A percentile compares a stretch with the other conserved stretches of the same genome.
Evolutionary conservation across 1,284 basidiomycete genomes (phyloP).

Genomic region (Irpex rosettiformis): DNA sequence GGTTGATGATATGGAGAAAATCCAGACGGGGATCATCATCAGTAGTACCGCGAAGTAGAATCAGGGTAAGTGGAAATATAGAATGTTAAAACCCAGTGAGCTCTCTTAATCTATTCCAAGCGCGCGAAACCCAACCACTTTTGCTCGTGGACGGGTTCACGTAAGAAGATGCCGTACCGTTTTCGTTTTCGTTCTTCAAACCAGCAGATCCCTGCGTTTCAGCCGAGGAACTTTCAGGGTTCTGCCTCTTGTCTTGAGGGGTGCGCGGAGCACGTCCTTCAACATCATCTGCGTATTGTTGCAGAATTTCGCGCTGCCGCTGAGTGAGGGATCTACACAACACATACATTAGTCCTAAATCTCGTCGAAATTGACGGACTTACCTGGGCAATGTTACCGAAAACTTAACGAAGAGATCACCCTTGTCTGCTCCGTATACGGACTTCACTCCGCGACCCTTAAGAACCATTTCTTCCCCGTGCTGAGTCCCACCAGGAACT

Average conservation of each 20-base stretch:
- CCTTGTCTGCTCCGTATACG: slow-evolving; percentile 65
- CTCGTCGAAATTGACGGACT: slow-evolving; percentile 9
- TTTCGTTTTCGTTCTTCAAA: slow-evolving; percentile 34
- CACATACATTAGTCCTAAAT: neutral
- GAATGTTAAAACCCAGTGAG: slow-evolving; percentile 68
- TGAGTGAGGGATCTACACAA: slow-evolving; percentile 68
- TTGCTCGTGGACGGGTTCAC: slow-evolving; percentile 43
- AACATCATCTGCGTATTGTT: slow-evolving; percentile 90
- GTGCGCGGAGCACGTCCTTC: slow-evolving; percentile 56
- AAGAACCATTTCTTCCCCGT: slow-evolving; percentile 95
- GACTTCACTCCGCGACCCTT: slow-evolving; percentile 84
- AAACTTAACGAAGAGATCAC: slow-evolving; percentile 93
- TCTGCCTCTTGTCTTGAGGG: slow-evolving; percentile 19
- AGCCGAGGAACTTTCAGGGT: slow-evolving; percentile 16
- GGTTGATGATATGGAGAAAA: slow-evolving; percentile 4
- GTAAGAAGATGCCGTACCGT: slow-evolving; percentile 70
- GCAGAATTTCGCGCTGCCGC: slow-evolving; percentile 84
- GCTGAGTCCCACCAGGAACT: slow-evolving; percentile 91
- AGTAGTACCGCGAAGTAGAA: slow-evolving; percentile 7
- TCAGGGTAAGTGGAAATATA: slow-evolving; percentile 28
- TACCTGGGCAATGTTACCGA: slow-evolving; percentile 88
- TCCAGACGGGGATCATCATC: slow-evolving; percentile 12
- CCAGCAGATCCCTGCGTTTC: slow-evolving; percentile 16
- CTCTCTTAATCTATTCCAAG: slow-evolving; percentile 62
- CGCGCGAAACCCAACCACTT: slow-evolving; percentile 66